phyloP scores from a whole-genome alignment of 139 green algal species.

The Ettlia oleoabundans region DNA sequence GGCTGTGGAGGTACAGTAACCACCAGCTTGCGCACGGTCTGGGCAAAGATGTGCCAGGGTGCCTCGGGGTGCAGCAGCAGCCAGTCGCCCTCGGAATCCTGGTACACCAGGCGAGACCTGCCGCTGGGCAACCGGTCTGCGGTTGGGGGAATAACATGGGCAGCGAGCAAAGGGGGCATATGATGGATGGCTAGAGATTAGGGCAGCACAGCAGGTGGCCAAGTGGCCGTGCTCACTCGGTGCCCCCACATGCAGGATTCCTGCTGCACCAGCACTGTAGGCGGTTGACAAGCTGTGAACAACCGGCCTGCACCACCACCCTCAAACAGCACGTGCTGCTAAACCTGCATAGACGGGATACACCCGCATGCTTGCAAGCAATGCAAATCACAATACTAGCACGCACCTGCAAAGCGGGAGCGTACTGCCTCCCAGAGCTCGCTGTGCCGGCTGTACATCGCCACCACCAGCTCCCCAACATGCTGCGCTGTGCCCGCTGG shows the following conservation, averaged over 20 bases:
- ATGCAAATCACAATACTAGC: not conserved
- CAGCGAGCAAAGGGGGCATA: not conserved
- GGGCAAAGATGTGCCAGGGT: conserved; percentile 33
- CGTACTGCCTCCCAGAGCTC: conserved; percentile 23
- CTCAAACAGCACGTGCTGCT: no score
- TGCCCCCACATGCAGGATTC: no score
- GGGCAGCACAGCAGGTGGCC: no score
- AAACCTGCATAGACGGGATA: no score
- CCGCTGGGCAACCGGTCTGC: conserved; percentile 11
- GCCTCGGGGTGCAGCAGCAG: conserved; percentile 31
- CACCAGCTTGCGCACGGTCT: conserved; percentile 28
- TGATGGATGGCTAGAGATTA: no score
- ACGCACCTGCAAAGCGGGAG: conserved; percentile 6
- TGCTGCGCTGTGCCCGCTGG: not conserved
- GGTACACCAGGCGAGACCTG: conserved; percentile 28
- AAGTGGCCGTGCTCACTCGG: no score
- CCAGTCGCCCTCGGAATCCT: conserved; percentile 39
- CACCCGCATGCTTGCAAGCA: no score
- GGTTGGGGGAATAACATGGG: not conserved
- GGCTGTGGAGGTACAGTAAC: not conserved
- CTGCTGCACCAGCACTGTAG: no score
- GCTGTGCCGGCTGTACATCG: not conserved
- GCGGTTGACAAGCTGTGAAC: no score
- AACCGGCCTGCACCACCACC: no score
- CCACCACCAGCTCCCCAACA: conserved; percentile 10